Evolutionary conservation across 2,329 filamentous ascomycete species (phyloP).

Genomic region (Cytospora piceae): DNA sequence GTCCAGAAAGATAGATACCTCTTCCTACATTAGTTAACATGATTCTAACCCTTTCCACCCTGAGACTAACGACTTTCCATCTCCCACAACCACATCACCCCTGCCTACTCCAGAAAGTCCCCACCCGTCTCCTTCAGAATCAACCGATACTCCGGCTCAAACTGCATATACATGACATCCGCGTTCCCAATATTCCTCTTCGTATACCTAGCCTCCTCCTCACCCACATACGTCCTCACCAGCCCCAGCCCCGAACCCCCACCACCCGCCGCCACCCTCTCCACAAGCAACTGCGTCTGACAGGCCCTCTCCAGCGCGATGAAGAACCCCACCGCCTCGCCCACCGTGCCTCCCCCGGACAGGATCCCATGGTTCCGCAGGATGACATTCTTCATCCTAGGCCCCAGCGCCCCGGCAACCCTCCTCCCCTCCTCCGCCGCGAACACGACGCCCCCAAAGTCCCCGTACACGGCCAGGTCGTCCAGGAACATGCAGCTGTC

Average conservation of each 20-base stretch:
- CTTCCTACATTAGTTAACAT: neutral
- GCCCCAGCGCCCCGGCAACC: conserved; percentile 65
- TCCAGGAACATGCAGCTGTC: conserved; percentile 59
- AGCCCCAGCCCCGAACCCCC: too few species aligned
- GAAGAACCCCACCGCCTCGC: conserved; percentile 72
- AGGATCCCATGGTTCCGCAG: conserved; percentile 72
- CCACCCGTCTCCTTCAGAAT: conserved; percentile 12
- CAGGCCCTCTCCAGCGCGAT: conserved; percentile 69
- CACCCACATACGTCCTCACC: conserved; percentile 43
- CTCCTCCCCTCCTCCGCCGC: conserved; percentile 64
- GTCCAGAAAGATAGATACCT: conserved; percentile 15
- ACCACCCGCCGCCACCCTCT: too few species aligned
- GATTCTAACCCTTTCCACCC: neutral
- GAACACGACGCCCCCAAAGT: conserved; percentile 55
- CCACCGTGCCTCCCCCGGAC: conserved; percentile 69
- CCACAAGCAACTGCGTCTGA: conserved; percentile 66
- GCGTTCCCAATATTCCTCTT: conserved; percentile 12
- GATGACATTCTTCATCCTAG: conserved; percentile 61
- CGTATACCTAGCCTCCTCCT: conserved; percentile 46
- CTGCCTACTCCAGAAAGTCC: neutral
- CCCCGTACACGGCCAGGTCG: conserved; percentile 64
- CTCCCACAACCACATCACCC: neutral
- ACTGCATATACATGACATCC: conserved; percentile 21
- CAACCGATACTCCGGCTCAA: conserved; percentile 18
- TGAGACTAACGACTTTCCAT: neutral